Percentiles rank a stretch among this genome's conserved stretches.
Conservation (phyloP, 2,329 filamentous ascomycete species). For the Thielaviopsis populi region DNA sequence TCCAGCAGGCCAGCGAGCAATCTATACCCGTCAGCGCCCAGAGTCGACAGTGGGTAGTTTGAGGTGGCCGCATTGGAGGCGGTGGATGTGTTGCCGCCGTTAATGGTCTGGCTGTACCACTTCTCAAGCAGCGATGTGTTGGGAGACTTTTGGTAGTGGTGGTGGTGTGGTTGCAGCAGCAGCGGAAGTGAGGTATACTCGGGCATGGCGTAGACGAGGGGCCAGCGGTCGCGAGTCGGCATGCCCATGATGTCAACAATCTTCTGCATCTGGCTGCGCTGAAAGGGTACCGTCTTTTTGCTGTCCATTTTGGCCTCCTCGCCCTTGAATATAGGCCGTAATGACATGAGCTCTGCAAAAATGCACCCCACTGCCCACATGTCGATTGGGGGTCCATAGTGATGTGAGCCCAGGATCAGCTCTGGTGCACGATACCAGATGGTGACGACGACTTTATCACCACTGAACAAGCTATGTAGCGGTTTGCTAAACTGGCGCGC, state of each 20-base stretch:
- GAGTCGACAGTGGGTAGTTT: slow-evolving; percentile 36
- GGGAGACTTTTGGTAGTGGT: slow-evolving; percentile 22
- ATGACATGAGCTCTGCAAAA: slow-evolving; percentile 79
- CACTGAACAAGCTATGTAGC: slow-evolving; percentile 75
- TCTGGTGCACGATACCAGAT: slow-evolving; percentile 98
- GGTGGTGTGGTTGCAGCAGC: slow-evolving; percentile 22
- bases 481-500: slow-evolving; percentile 91
- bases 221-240: slow-evolving; percentile 80
- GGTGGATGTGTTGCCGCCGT: slow-evolving; percentile 37
- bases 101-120: slow-evolving; percentile 62
- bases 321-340: slow-evolving; percentile 93
- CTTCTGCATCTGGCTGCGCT: slow-evolving; percentile 97
- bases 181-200: slow-evolving; percentile 56
- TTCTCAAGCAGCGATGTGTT: slow-evolving; percentile 49
- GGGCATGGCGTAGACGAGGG: slow-evolving; percentile 67
- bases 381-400: slow-evolving; percentile 94
- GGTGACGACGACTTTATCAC: slow-evolving; percentile 96
- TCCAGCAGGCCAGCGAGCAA: slow-evolving; percentile 71
- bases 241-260: slow-evolving; percentile 94
- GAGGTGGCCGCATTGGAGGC: slow-evolving; percentile 29
- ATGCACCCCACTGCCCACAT: slow-evolving; percentile 98
- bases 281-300: slow-evolving; percentile 95
- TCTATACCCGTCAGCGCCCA: slow-evolving; percentile 65
- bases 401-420: slow-evolving; percentile 76
- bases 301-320: slow-evolving; percentile 98